phyloP scores from a whole-genome alignment of 345 rosid species.

The Camelina laxa region DNA sequence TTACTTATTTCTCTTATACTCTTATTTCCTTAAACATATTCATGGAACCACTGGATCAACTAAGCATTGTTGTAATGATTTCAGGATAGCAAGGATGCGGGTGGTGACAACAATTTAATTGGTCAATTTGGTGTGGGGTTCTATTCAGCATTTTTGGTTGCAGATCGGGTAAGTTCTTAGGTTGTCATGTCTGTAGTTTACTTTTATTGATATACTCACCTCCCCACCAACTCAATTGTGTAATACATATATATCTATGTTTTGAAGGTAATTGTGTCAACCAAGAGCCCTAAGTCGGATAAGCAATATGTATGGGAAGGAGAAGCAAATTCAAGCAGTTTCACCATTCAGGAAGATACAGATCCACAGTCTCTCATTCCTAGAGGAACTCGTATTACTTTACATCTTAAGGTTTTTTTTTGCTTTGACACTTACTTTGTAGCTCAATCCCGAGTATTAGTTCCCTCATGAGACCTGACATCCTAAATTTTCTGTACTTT shows the following conservation, averaged over 20 bases:
- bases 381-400: slow-evolving; percentile 86
- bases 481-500: slow-evolving; percentile 28
- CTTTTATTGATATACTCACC: slow-evolving; percentile 16
- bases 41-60: slow-evolving; percentile 14
- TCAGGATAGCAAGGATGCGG: slow-evolving; percentile 92
- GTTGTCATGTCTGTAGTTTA: background rate
- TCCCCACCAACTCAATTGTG: background rate
- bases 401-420: slow-evolving; percentile 79
- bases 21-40: background rate
- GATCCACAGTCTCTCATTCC: slow-evolving; percentile 77
- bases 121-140: slow-evolving; percentile 99
- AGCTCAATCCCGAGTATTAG: slow-evolving; percentile 10
- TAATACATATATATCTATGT: background rate
- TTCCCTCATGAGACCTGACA: slow-evolving; percentile 1
- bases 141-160: slow-evolving; percentile 91
- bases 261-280: slow-evolving; percentile 76
- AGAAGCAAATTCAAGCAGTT: slow-evolving; percentile 89
- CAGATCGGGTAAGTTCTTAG: slow-evolving; percentile 64
- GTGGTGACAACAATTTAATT: slow-evolving; percentile 80
- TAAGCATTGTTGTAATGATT: slow-evolving; percentile 31
- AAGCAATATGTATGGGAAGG: slow-evolving; percentile 97
- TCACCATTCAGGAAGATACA: slow-evolving; percentile 79
- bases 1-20: slow-evolving; percentile 2
- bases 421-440: slow-evolving; percentile 18
- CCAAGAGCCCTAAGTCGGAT: slow-evolving; percentile 91